Percentiles rank a stretch among this genome's conserved stretches.
Conservation (phyloP, 805 yeast genomes). For the Spathaspora boniae region DNA sequence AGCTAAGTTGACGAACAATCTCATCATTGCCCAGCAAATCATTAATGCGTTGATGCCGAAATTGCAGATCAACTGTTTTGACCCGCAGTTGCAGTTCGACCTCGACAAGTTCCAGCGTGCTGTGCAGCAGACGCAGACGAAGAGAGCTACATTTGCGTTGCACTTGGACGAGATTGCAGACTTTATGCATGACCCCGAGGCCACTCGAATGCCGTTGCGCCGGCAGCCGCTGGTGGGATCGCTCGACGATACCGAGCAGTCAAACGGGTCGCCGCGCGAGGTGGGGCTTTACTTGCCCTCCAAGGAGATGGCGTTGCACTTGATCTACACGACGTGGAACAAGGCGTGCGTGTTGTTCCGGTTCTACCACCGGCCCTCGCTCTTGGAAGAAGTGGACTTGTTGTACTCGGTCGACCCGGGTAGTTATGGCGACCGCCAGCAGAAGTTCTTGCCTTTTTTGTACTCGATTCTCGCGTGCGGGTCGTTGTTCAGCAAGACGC, state of each 20-base stretch:
- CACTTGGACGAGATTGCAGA: constrained; percentile 27
- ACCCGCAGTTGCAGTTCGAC: constrained; percentile 29
- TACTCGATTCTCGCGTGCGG: constrained; percentile 91
- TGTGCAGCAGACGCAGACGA: constrained; percentile 18
- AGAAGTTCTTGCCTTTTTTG: constrained; percentile 70
- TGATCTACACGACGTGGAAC: constrained; percentile 77
- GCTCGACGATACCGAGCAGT: constrained; percentile 17
- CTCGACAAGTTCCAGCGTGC: constrained; percentile 30
- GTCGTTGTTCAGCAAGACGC: constrained; percentile 59
- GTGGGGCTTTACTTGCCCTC: constrained; percentile 71
- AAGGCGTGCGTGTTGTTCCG: constrained; percentile 82
- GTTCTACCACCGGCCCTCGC: constrained; percentile 82
- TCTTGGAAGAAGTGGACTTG: constrained; percentile 69
- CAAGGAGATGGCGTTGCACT: constrained; percentile 63
- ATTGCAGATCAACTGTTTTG: constrained; percentile 31
- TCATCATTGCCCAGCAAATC: constrained; percentile 30
- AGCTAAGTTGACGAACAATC: constrained; percentile 14
- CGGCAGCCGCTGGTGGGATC: constrained; percentile 15
- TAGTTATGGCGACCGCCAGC: constrained; percentile 68
- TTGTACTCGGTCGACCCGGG: constrained; percentile 74
- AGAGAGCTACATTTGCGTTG: constrained; percentile 5
- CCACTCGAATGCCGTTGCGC: constrained; percentile 13
- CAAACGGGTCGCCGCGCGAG: constrained; percentile 27
- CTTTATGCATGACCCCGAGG: constrained; percentile 25
- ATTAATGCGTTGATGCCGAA: constrained; percentile 34